phyloP scores from a whole-genome alignment of 1,284 basidiomycete species.

The Pseudozyma tsukubaensis region DNA sequence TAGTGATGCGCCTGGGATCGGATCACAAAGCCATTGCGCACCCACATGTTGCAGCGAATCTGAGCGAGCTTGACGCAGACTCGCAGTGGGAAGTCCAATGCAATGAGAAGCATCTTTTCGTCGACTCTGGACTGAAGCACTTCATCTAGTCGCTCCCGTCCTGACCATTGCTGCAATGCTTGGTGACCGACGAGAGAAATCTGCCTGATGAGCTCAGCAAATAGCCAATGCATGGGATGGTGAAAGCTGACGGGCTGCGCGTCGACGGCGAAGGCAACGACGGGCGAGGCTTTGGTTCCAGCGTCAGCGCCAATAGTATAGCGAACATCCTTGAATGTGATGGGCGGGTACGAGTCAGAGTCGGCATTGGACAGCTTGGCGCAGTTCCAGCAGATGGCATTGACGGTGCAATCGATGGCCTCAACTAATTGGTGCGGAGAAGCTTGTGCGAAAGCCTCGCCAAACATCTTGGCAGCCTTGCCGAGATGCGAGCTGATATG shows the following conservation, averaged over 20 bases:
- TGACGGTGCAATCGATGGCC: slow-evolving; percentile 79
- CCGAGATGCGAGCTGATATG: slow-evolving; percentile 65
- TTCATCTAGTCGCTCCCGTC: slow-evolving; percentile 31
- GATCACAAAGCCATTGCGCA: slow-evolving; percentile 94
- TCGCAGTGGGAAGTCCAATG: slow-evolving; percentile 63
- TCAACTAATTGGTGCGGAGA: slow-evolving; percentile 75
- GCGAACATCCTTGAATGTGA: slow-evolving; percentile 56
- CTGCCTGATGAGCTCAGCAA: slow-evolving; percentile 86
- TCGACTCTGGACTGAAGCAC: slow-evolving; percentile 43
- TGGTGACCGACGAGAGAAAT: slow-evolving; percentile 40
- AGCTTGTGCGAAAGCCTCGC: slow-evolving; percentile 69
- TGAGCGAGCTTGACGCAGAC: slow-evolving; percentile 78
- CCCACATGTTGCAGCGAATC: slow-evolving; percentile 94
- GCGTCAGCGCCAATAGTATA: slow-evolving; percentile 77
- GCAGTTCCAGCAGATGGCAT: slow-evolving; percentile 73
- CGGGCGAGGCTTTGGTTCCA: slow-evolving; percentile 71
- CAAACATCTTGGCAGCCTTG: slow-evolving; percentile 60
- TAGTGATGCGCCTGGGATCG: slow-evolving; percentile 96
- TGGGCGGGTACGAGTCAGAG: slow-evolving; percentile 78
- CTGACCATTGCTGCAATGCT: slow-evolving; percentile 29
- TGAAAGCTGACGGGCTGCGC: slow-evolving; percentile 78
- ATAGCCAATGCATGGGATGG: slow-evolving; percentile 90
- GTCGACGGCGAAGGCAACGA: slow-evolving; percentile 72
- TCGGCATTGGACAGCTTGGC: slow-evolving; percentile 41
- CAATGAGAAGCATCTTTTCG: slow-evolving; percentile 49